A percentile compares a stretch with the other conserved stretches of the same genome.
These are phyloP conservation scores for Russula abietina DNA, from an alignment of 768 basidiomycete species.

Conservation along the genomic window DNA sequence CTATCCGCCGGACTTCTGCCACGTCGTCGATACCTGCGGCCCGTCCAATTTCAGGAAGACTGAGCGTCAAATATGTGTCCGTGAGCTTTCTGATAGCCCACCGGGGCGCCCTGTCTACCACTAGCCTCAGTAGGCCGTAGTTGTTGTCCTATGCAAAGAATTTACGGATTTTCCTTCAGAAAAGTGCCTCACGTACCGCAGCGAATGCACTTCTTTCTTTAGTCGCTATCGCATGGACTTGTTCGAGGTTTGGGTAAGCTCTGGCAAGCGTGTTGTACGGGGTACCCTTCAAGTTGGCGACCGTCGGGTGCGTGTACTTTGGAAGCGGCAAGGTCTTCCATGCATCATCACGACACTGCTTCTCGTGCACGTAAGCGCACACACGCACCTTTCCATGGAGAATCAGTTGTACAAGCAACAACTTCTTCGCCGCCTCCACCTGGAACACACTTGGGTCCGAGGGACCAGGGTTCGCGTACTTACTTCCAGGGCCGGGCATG, in stretches of 20 bases:
- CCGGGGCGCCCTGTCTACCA: slow-evolving; percentile 61
- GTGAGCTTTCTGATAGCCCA: slow-evolving; percentile 79
- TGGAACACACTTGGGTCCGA: slow-evolving; percentile 59
- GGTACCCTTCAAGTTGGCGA: slow-evolving; percentile 61
- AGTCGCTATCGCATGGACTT: slow-evolving; percentile 43
- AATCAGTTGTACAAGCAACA: slow-evolving; percentile 73
- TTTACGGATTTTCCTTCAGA: background rate
- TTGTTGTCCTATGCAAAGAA: slow-evolving; percentile 54
- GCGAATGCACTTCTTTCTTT: slow-evolving; percentile 52
- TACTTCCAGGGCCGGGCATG: slow-evolving; percentile 16
- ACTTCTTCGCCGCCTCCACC: slow-evolving; percentile 82
- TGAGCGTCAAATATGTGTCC: slow-evolving; percentile 74
- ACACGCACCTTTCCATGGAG: slow-evolving; percentile 61
- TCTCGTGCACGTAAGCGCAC: background rate
- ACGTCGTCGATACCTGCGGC: slow-evolving; percentile 45
- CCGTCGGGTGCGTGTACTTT: slow-evolving; percentile 61
- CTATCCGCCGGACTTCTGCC: slow-evolving; percentile 50
- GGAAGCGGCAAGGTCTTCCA: slow-evolving; percentile 46
- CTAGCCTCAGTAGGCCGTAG: slow-evolving; percentile 60
- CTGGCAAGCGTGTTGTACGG: slow-evolving; percentile 60
- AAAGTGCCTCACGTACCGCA: slow-evolving; percentile 37
- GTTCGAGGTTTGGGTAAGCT: slow-evolving; percentile 55
- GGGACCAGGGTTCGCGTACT: slow-evolving; percentile 24
- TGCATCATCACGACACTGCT: background rate
- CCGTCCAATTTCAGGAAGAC: slow-evolving; percentile 63